These are phyloP conservation scores for Lactuca sativa DNA, from an alignment of 129 eudicot genomes.

Conservation along the genomic window DNA sequence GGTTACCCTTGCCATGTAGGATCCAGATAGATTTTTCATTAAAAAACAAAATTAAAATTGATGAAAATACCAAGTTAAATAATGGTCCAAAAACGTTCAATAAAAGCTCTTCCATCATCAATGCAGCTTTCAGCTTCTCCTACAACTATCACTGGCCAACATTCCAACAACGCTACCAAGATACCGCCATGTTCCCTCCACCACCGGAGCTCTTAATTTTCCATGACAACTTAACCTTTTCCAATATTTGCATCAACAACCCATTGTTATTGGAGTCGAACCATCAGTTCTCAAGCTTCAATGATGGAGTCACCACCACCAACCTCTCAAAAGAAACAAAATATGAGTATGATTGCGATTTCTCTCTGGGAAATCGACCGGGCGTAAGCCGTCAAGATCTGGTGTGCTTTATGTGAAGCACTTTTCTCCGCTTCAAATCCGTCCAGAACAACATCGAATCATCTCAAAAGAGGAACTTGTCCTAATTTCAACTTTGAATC, in stretches of 20 bases:
- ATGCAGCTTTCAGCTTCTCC: slow-evolving; percentile 26
- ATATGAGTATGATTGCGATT: no score
- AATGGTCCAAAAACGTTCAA: slow-evolving; percentile 3
- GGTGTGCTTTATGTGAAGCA: slow-evolving; percentile 71
- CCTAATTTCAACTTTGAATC: slow-evolving; percentile 57
- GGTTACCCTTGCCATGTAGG: no score
- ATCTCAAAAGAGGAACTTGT: slow-evolving; percentile 84
- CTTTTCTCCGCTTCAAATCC: slow-evolving; percentile 88
- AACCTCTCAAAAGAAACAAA: not conserved
- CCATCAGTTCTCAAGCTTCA: slow-evolving; percentile 2
- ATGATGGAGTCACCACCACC: slow-evolving; percentile 13
- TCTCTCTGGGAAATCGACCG: slow-evolving; percentile 43
- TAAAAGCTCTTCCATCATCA: slow-evolving; percentile 1
- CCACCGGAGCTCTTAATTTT: slow-evolving; percentile 38
- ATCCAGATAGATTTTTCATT: no score
- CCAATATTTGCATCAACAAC: slow-evolving; percentile 22
- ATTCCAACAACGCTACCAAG: slow-evolving; percentile 16
- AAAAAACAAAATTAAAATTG: no score
- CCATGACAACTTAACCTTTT: slow-evolving; percentile 16
- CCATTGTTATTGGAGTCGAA: slow-evolving; percentile 8
- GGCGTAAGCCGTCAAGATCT: slow-evolving; percentile 82
- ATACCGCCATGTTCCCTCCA: slow-evolving; percentile 8
- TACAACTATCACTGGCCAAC: slow-evolving; percentile 30
- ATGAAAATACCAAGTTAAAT: not conserved
- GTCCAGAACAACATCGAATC: slow-evolving; percentile 91